Evolutionary conservation across 257 asterid species (phyloP), one percentile per base, ranked within the genome.

Genomic region (Solanum virginianum): DNA sequence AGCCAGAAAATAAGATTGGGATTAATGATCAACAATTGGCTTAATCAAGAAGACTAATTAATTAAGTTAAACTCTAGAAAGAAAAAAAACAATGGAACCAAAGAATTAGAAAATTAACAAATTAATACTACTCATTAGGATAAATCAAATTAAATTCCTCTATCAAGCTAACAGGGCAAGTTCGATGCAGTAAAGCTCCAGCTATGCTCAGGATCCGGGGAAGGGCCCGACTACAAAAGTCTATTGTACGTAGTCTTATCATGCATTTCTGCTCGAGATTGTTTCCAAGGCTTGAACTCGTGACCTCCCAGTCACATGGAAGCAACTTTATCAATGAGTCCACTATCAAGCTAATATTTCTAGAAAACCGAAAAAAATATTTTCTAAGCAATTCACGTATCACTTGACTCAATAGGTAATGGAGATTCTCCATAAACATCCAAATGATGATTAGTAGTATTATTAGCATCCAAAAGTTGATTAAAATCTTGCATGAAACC

Each of bases 401-500:
- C 51, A 36, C 51, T 69, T 39, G 9, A 3, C 1, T 22, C 4
- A 1, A 22, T n/a, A 24, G 82, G 62, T 22, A 75, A 9, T 1
- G 82, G 62, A 11, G 80, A 9, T 70, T 70, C 80, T 15, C 45
- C 82, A 15, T 75, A 75, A 75, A 1, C 24, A 47, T 75, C 60
- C 81, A 75, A 75, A 51, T 47, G 22, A 22, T 15, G 1, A 74
- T 8, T 26, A 75, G 17, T 39, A 39, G 17, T 43, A 70, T 18
- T 17, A 71, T 59, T n/a, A 59, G 56, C 4, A 72, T 72, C 80
- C 80, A 72, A 45, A 68, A 89, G 88, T 72, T 89, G 88, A 70
- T 89, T 88, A 29, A 92, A 54, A 56, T 94, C 94, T 26, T 90
- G 93, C 93, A 92, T 86, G 86, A 93, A 92, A 0, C 92, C 96